These are phyloP conservation scores for Ceratobasidium sp. DNA, from an alignment of 1,284 basidiomycete species.

Conservation along the genomic window DNA sequence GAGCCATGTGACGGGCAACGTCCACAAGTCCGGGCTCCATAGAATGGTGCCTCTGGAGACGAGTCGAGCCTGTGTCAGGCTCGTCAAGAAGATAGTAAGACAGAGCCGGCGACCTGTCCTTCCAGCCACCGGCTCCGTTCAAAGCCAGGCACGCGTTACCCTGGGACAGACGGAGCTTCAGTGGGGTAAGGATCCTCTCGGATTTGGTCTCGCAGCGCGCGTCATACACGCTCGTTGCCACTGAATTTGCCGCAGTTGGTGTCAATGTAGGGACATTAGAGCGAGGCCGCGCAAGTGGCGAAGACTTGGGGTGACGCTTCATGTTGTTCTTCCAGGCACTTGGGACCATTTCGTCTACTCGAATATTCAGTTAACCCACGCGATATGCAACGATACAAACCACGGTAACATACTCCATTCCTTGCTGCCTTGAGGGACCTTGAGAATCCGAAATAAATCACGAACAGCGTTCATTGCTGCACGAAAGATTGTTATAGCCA, in stretches of 20 bases:
- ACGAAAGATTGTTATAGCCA: too few relatives aligned
- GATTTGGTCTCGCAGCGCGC: conserved; percentile 37
- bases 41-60: conserved; percentile 1
- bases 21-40: conserved; percentile 10
- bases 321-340: conserved; percentile 2
- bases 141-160: conserved; percentile 17
- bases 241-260: conserved; percentile 7
- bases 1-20: conserved; percentile 14
- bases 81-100: conserved; percentile 5
- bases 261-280: conserved; percentile 26
- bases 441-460: neutral
- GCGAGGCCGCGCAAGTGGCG: conserved; percentile 6
- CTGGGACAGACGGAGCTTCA: conserved; percentile 2
- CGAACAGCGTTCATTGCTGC: too few relatives aligned
- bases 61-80: neutral
- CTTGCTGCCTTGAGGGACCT: neutral
- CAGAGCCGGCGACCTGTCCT: conserved; percentile 12
- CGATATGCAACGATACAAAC: too few relatives aligned
- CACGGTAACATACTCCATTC: too few relatives aligned
- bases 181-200: neutral
- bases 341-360: neutral
- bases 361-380: neutral
- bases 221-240: conserved; percentile 22
- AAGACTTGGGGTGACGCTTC: conserved; percentile 7
- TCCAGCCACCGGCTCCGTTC: conserved; percentile 19